Conservation (phyloP, 2,329 filamentous ascomycete species). For the Colletotrichum cordylinicola region DNA sequence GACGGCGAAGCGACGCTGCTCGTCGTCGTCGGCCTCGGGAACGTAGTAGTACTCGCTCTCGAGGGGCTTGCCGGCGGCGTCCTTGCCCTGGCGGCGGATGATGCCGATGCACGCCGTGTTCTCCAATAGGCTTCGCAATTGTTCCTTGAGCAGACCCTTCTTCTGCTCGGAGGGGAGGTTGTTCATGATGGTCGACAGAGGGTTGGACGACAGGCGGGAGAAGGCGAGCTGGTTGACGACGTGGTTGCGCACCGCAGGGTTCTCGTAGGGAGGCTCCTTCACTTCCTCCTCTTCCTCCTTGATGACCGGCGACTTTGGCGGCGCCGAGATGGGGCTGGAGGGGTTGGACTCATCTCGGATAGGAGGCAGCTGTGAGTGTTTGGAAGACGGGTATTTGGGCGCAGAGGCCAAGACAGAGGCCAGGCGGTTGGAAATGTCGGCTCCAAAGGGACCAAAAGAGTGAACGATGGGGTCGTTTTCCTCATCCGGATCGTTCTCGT, state of each 20-base stretch:
- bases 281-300: slow-evolving; percentile 12
- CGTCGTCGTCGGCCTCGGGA: slow-evolving; percentile 83
- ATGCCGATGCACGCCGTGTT: slow-evolving; percentile 81
- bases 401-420: slow-evolving; percentile 78
- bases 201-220: slow-evolving; percentile 89
- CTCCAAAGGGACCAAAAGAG: slow-evolving; percentile 90
- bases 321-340: slow-evolving; percentile 15
- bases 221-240: slow-evolving; percentile 95
- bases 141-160: slow-evolving; percentile 62
- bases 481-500: slow-evolving; percentile 72
- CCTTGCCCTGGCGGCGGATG: slow-evolving; percentile 90
- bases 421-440: slow-evolving; percentile 82
- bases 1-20: slow-evolving; percentile 79
- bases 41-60: slow-evolving; percentile 99
- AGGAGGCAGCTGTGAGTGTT: slow-evolving; percentile 1
- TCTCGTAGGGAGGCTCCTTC: slow-evolving; percentile 26
- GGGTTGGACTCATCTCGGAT: slow-evolving; percentile 4
- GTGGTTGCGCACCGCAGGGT: slow-evolving; percentile 73
- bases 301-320: background rate
- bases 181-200: slow-evolving; percentile 85
- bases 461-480: slow-evolving; percentile 94
- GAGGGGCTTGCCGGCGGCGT: slow-evolving; percentile 89
- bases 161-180: slow-evolving; percentile 77
- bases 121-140: slow-evolving; percentile 76
- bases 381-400: slow-evolving; percentile 51